Conservation (phyloP, 2,329 filamentous ascomycete genomes). For the Bipolaris gigantea region DNA sequence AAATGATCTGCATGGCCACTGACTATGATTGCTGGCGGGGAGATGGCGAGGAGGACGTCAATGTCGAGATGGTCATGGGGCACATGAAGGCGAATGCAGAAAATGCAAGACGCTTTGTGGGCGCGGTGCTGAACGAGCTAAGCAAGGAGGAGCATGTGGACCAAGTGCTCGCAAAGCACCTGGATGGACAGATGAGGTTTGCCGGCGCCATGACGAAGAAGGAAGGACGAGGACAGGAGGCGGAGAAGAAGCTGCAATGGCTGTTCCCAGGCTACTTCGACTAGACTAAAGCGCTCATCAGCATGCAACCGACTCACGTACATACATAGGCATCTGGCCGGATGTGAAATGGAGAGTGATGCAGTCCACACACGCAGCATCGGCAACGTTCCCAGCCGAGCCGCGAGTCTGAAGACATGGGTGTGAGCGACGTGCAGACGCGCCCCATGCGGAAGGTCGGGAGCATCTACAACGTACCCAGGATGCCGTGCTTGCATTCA, state of each 20-base stretch:
- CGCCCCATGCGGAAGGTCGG: conserved; percentile 22
- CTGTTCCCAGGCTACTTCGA: conserved; percentile 81
- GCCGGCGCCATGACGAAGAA: conserved; percentile 83
- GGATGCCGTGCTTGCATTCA: conserved; percentile 16
- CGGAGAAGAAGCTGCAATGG: conserved; percentile 78
- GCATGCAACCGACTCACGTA: conserved; percentile 1
- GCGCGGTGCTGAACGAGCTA: conserved; percentile 83
- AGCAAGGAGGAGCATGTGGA: conserved; percentile 75
- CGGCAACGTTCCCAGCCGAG: background rate
- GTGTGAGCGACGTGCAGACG: background rate
- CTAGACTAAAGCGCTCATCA: conserved; percentile 20
- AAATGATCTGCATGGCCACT: conserved; percentile 99
- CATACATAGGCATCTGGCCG: conserved; percentile 3
- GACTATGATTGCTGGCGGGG: conserved; percentile 99
- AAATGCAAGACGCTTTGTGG: conserved; percentile 84
- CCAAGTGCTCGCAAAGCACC: conserved; percentile 77
- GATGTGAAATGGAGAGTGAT: background rate
- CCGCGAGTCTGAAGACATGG: conserved; percentile 1
- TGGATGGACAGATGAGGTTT: conserved; percentile 74
- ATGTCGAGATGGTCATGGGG: conserved; percentile 94
- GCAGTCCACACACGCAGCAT: background rate
- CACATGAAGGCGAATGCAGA: conserved; percentile 92
- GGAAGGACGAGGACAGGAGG: conserved; percentile 71
- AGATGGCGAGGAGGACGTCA: conserved; percentile 72
- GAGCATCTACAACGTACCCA: conserved; percentile 1